Conservation (phyloP, 768 basidiomycete species). For the Leccinum pellstonianum region DNA sequence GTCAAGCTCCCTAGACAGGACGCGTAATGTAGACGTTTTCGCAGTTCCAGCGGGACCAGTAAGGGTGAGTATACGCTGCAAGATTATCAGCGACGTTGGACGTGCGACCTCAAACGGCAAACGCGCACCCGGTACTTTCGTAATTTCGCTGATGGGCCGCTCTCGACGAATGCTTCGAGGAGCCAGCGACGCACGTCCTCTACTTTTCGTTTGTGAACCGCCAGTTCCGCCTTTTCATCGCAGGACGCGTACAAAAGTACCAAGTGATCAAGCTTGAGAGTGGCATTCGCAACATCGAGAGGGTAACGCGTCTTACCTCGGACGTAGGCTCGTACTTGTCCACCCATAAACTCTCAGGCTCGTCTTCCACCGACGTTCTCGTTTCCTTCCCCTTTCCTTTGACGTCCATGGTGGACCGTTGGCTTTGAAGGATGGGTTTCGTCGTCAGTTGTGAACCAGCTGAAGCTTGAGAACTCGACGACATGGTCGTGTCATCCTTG, state of each 20-base stretch:
- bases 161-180: conserved; percentile 60
- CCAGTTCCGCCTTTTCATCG: conserved; percentile 59
- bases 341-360: conserved; percentile 54
- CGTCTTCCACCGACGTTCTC: neutral
- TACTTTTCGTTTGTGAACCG: conserved; percentile 78
- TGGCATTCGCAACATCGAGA: conserved; percentile 4
- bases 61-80: conserved; percentile 76
- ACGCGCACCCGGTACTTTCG: conserved; percentile 70
- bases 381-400: conserved; percentile 28
- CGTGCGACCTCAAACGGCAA: neutral
- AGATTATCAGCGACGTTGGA: neutral
- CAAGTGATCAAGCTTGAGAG: neutral
- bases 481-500: conserved; percentile 8
- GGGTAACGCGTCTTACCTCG: conserved; percentile 42
- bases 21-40: conserved; percentile 83
- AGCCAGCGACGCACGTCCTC: conserved; percentile 78
- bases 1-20: conserved; percentile 70
- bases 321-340: conserved; percentile 61
- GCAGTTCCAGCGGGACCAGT: conserved; percentile 89
- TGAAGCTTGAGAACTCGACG: conserved; percentile 8
- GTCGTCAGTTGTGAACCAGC: neutral
- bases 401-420: conserved; percentile 6
- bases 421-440: conserved; percentile 1
- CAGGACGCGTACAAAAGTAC: neutral
- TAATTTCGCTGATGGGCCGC: conserved; percentile 60